phyloP scores from a whole-genome alignment of 169 alveolate genomes.

The Plasmodium berghei region DNA sequence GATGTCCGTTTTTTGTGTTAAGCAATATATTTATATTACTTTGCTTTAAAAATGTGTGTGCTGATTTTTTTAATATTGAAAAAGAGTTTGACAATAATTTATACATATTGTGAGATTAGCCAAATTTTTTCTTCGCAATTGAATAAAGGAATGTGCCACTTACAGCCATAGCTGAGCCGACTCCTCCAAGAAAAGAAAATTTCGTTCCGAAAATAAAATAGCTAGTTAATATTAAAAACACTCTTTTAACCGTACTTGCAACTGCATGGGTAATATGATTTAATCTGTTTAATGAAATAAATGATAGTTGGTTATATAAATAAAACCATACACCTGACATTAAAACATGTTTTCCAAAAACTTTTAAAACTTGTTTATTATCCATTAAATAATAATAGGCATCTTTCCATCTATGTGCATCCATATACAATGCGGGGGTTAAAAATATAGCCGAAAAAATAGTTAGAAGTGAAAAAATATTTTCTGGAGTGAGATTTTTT shows the following conservation, averaged over 20 bases:
- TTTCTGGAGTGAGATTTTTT: slow-evolving; percentile 78
- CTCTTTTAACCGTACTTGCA: slow-evolving; percentile 86
- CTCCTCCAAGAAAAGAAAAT: slow-evolving; percentile 80
- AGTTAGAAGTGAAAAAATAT: slow-evolving; percentile 78
- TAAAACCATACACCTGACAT: slow-evolving; percentile 82
- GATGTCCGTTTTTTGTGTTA: too few relatives aligned
- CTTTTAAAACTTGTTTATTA: slow-evolving; percentile 36
- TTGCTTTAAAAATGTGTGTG: too few relatives aligned
- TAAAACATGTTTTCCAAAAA: slow-evolving; percentile 73
- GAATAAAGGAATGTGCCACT: slow-evolving; percentile 85
- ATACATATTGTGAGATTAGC: slow-evolving; percentile 7
- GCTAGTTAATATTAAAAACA: slow-evolving; percentile 79
- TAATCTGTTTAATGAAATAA: slow-evolving; percentile 80
- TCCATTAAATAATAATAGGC: slow-evolving; percentile 47
- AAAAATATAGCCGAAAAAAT: slow-evolving; percentile 78
- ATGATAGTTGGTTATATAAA: slow-evolving; percentile 80
- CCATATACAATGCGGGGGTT: slow-evolving; percentile 79
- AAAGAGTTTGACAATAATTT: too few relatives aligned
- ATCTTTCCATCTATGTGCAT: slow-evolving; percentile 71
- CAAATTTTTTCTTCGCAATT: slow-evolving; percentile 76
- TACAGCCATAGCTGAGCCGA: slow-evolving; percentile 87
- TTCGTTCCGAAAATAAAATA: slow-evolving; percentile 80
- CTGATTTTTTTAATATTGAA: too few relatives aligned
- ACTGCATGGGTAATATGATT: slow-evolving; percentile 87
- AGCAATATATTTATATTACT: too few relatives aligned